Base-by-base conservation (phyloP, 163 green algal species). In the Prototheca cutis region DNA sequence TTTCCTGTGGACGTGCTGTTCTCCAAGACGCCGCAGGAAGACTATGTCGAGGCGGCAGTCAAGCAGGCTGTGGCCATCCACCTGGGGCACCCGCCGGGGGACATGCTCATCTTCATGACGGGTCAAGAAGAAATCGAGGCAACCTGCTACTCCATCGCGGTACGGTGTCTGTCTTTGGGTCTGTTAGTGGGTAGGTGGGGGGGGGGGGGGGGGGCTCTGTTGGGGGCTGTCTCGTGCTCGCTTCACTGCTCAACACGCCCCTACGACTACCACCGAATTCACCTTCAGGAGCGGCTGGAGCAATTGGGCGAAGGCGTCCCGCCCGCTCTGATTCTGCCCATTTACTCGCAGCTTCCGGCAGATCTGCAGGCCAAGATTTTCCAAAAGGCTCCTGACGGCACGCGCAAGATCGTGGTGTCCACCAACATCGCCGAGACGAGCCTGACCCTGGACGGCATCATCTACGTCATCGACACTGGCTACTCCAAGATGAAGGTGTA, bases 61-160 rank as follows among this genome's bases (percentile, higher is more conserved):
- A 97, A 98, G 80, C 88, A 95, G 74, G 88, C 87, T 0, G 63
- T 97, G n/a, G 83, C 84, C 18, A 90, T 97, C 54, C 91, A 98
- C 79, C 63, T 96, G 45, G 73, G 84, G 2, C 82, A 93, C 65
- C 78, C 79, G 21, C 62, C 75, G 3, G 91, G 90, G 1, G 90
- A 97, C 78, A 95, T 98, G 78, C 82, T 98, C 23, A 93, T 97
- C 73, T 98, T 98, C 84, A 94, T 98, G 90, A 97, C 91, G 2
- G 90, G 89, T 45, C 82, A 85, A 77, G 91, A 98, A 67, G 91
- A 98, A 67, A 98, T 98, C 66, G 91, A 98, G 78, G 80, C 84
- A 19, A 93, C 85, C 8, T 95, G 87, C 75, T 96, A 91, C 62
- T 39, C 77, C 0, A 51, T 58, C 28, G 28, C 28, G 53, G 36